Base-by-base conservation (phyloP, 306 rosid species). In the Malus orientalis region DNA sequence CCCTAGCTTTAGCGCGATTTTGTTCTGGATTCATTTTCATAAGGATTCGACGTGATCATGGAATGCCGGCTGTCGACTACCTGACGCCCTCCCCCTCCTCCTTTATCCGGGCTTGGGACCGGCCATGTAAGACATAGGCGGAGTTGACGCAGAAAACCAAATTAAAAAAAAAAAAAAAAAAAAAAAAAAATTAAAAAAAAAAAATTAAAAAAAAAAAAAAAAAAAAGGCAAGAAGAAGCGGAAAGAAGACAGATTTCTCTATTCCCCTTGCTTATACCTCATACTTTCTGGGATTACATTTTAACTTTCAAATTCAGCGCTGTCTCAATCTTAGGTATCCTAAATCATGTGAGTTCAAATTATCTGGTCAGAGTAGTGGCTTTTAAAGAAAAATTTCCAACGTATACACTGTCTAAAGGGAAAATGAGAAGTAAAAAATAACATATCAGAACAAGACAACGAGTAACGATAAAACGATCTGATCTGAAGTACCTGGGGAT, bases 401-500 rank as follows among this genome's bases (percentile, higher is more conserved):
- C 32, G n/a, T 55, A 53, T 53, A 32, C 18, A 55, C 3, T 72
- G 9, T 72, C n/a, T 4, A 72, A n/a, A 25, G 27, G 33, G 8
- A 11, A 11, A n/a, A 33, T 38, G 42, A 38, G 42, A 38, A 38
- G 42, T 7, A 7, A 15, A 4, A 36, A 71, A 64, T 18, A 38
- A 33, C 8, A 76, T 27, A 65, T 22, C 20, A 9, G 57, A 55
- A 32, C 55, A 22, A 23, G 19, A 9, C 25, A 38, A 62, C 67
- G 3, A 42, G 8, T 33, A 57, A 20, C 11, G 8, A 32, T 20
- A 13, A 20, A 20, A 76, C 47, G 38, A 75, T 70, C 7, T 22
- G 59, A 75, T 29, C 36, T 23, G 36, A 61, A 51, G 78, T 81
- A 94, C 96, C 98, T 92, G 97, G 6, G 98, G 98, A 82, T 95